A percentile compares a stretch with the other conserved stretches of the same genome.
Evolutionary conservation across 2,329 filamentous ascomycete genomes (phyloP).

Genomic region (Alternaria novae-zelandiae): DNA sequence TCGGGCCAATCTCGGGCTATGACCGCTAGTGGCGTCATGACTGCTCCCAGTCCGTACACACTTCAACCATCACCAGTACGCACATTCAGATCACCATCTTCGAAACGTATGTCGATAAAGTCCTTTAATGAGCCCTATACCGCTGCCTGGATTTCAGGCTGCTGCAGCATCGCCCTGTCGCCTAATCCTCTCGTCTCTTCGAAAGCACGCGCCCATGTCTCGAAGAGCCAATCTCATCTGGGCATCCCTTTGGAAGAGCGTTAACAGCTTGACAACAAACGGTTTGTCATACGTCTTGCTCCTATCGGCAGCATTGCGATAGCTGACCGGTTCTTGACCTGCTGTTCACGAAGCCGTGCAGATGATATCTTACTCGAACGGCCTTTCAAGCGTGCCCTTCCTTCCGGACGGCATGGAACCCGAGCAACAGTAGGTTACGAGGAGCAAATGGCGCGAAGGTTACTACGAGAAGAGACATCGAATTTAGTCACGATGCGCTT

Average conservation of each 20-base stretch:
- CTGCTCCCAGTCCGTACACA: neutral
- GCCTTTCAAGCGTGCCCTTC: neutral
- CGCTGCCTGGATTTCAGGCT: neutral
- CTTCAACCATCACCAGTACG: neutral
- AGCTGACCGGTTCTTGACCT: neutral
- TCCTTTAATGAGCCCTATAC: neutral
- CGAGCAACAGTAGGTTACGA: neutral
- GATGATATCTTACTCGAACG: neutral
- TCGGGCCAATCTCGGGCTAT: neutral
- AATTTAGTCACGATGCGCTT: neutral
- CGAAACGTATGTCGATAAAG: neutral
- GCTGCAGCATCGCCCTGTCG: neutral
- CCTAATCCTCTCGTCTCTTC: neutral
- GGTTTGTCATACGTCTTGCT: accelerated
- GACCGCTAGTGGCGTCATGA: neutral
- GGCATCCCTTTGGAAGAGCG: neutral
- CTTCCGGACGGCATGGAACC: neutral
- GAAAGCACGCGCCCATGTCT: neutral
- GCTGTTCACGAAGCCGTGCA: neutral
- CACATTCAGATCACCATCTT: neutral
- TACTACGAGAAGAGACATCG: neutral
- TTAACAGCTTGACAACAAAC: accelerated
- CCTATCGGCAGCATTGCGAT: neutral
- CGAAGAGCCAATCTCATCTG: neutral
- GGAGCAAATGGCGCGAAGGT: neutral